phyloP scores from a whole-genome alignment of 768 basidiomycete species.

The Russula vinacea region DNA sequence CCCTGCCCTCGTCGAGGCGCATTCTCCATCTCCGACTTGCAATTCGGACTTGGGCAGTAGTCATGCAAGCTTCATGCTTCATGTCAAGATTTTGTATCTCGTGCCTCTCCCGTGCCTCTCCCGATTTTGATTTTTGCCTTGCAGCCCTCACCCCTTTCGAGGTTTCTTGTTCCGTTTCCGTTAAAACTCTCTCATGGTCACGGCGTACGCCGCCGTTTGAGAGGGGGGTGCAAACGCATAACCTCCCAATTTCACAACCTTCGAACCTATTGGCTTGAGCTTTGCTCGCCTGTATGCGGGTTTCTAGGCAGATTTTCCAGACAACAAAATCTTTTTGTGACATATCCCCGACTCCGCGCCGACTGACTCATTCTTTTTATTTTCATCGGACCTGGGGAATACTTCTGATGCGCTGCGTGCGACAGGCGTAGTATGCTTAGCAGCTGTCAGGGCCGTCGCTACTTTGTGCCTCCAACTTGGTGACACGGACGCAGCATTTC shows the following conservation, averaged over 20 bases:
- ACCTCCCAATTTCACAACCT: too few species aligned
- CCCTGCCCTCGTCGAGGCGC: too few species aligned
- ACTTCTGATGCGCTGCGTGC: not conserved
- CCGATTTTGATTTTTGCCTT: not conserved
- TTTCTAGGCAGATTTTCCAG: slow-evolving; percentile 7
- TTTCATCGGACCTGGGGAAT: not conserved
- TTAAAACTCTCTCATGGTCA: not conserved
- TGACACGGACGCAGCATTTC: not conserved
- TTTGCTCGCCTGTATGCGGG: slow-evolving; percentile 3
- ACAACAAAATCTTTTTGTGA: not conserved
- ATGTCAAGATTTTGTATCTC: too few species aligned
- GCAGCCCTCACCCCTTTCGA: not conserved
- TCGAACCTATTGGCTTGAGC: not conserved
- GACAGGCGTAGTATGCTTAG: not conserved
- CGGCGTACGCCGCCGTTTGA: not conserved
- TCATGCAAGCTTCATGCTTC: too few species aligned
- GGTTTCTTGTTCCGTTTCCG: not conserved
- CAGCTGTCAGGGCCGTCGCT: slow-evolving; percentile 22
- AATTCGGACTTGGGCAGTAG: too few species aligned
- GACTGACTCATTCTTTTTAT: not conserved
- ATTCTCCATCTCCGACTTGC: too few species aligned
- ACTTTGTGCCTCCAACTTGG: slow-evolving; percentile 3
- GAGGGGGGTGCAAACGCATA: too few species aligned
- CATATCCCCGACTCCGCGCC: not conserved
- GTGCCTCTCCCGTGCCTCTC: too few species aligned